A percentile compares a stretch with the other conserved stretches of the same genome.
These are phyloP conservation scores for Aegilops umbellulata DNA, from an alignment of 176 grass and related monocot genomes.

Conservation along the genomic window DNA sequence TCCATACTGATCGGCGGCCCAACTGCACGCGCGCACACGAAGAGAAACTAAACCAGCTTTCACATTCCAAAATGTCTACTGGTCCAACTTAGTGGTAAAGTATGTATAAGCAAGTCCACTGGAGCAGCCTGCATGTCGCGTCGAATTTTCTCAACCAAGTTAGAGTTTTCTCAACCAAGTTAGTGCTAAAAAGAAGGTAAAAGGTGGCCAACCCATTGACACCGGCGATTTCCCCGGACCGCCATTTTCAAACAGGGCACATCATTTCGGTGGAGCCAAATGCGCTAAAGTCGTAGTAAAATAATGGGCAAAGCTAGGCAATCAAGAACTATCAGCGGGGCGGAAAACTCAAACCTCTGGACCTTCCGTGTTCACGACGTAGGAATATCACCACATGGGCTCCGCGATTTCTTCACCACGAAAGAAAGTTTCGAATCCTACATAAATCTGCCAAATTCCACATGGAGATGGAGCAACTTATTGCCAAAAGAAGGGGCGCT, in stretches of 20 bases:
- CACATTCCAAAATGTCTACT: not conserved
- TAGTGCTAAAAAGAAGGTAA: not conserved
- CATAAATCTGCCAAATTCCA: not conserved
- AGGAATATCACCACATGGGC: not conserved
- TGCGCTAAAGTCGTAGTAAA: not conserved
- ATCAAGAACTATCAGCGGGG: not conserved
- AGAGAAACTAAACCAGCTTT: not conserved
- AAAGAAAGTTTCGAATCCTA: not conserved
- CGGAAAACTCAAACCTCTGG: not conserved
- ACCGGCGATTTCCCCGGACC: not conserved
- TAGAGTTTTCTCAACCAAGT: not conserved
- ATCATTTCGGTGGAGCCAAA: not conserved
- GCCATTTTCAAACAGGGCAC: not conserved
- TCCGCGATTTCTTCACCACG: not conserved
- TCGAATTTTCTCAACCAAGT: not conserved
- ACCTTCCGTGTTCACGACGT: not conserved
- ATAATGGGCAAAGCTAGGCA: no score
- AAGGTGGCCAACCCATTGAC: not conserved
- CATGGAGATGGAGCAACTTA: not conserved
- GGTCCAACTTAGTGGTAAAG: not conserved
- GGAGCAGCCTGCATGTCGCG: not conserved
- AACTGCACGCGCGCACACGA: not conserved
- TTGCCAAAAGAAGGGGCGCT: not conserved
- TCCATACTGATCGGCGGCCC: not conserved
- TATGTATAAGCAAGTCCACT: not conserved